Conservation (phyloP, 306 rosid genomes). For the Adenanthera pavonina region DNA sequence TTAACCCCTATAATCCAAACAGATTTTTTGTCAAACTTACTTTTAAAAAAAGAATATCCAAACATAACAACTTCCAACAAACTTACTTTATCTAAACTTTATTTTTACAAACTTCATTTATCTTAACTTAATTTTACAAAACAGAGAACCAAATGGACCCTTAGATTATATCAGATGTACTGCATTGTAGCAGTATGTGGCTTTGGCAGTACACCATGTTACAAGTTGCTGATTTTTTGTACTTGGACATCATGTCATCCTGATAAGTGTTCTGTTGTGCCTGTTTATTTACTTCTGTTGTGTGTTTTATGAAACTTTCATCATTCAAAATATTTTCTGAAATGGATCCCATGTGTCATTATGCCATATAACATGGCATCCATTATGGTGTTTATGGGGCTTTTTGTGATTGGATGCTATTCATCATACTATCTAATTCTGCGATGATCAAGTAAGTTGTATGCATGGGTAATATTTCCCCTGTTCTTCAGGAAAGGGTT, state of each 20-base stretch:
- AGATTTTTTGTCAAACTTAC: too few relatives aligned
- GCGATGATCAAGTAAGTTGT: not conserved
- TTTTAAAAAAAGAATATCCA: too few relatives aligned
- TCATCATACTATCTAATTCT: not conserved
- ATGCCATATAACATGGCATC: not conserved
- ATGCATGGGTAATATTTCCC: not conserved
- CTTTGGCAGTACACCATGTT: not conserved
- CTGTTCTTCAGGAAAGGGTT: constrained; percentile 8
- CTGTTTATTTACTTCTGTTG: too few relatives aligned
- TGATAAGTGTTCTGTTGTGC: too few relatives aligned
- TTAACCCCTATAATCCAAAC: too few relatives aligned
- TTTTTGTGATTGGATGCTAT: not conserved
- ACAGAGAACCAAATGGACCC: too few relatives aligned
- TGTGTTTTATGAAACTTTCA: too few relatives aligned
- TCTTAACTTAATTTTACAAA: too few relatives aligned
- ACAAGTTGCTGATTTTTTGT: not conserved
- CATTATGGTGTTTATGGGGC: not conserved
- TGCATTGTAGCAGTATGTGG: not conserved
- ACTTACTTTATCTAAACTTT: too few relatives aligned
- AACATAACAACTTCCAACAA: too few relatives aligned
- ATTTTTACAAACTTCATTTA: too few relatives aligned
- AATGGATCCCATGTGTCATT: not conserved
- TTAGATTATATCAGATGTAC: not conserved
- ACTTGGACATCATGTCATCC: too few relatives aligned
- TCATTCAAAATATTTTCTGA: not conserved